Conservation (phyloP, 2,329 filamentous ascomycete genomes). For the Tolypocladium sp. region DNA sequence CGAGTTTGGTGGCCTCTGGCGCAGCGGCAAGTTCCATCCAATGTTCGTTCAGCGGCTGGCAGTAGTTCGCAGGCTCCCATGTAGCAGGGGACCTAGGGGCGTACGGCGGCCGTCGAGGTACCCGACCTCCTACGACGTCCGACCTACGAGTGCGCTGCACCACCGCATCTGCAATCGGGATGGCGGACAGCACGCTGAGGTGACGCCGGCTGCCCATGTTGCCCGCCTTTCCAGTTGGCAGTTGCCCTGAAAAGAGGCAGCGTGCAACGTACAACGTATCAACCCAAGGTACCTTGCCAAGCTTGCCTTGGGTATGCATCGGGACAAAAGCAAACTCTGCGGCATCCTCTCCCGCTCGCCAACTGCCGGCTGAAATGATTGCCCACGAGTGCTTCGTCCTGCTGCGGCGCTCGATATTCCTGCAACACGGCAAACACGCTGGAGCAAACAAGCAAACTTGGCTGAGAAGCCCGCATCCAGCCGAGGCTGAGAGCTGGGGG, state of each 20-base stretch:
- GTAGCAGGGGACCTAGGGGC: not conserved
- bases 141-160: not conserved
- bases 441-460: not conserved
- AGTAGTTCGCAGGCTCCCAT: not conserved
- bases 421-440: not conserved
- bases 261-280: too few relatives aligned
- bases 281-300: too few relatives aligned
- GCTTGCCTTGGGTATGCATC: too few relatives aligned
- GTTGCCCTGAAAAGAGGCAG: too few relatives aligned
- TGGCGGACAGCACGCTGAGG: not conserved
- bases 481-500: not conserved
- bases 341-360: not conserved
- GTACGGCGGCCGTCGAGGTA: not conserved
- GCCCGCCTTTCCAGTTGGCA: too few relatives aligned
- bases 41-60: not conserved
- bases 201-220: not conserved
- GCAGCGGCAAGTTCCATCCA: not conserved
- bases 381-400: not conserved
- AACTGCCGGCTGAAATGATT: not conserved
- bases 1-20: not conserved
- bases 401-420: not conserved
- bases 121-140: too few relatives aligned
- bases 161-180: not conserved
- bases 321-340: not conserved
- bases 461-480: not conserved